Percentiles rank a stretch among this genome's conserved stretches.
These are phyloP conservation scores for Candida krabiensis DNA, from an alignment of 805 yeast genomes.

Conservation along the genomic window DNA sequence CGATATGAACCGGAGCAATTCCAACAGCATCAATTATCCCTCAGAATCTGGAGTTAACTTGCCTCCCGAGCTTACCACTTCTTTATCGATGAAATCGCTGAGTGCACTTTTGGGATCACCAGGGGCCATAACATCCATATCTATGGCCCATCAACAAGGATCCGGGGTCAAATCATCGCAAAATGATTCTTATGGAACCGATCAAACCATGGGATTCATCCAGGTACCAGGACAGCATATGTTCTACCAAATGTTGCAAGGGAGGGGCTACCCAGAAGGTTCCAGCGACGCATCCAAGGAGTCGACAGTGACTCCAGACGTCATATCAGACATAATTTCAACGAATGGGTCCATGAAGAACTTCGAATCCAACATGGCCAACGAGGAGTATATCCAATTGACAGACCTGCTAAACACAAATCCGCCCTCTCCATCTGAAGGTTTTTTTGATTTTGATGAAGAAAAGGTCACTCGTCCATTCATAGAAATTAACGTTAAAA, in stretches of 20 bases:
- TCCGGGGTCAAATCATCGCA: not conserved
- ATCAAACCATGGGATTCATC: constrained; percentile 14
- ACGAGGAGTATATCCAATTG: constrained; percentile 42
- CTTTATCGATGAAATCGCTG: not conserved
- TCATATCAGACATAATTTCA: constrained; percentile 17
- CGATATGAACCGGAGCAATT: not conserved
- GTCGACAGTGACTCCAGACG: constrained; percentile 19
- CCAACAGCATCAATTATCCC: not conserved
- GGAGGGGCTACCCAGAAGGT: not conserved
- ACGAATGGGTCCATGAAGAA: constrained; percentile 19
- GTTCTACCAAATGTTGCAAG: constrained; percentile 10
- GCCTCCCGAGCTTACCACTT: not conserved
- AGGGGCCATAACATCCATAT: not conserved
- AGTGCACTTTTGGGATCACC: not conserved
- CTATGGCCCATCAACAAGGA: not conserved
- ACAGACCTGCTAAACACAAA: constrained; percentile 38
- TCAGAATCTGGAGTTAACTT: not conserved
- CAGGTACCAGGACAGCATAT: constrained; percentile 15
- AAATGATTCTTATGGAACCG: constrained; percentile 4
- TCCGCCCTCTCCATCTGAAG: constrained; percentile 35
- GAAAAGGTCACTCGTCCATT: constrained; percentile 29
- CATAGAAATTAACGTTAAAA: constrained; percentile 29
- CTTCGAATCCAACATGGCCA: constrained; percentile 36
- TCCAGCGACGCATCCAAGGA: constrained; percentile 10
- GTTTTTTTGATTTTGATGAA: constrained; percentile 27